These are phyloP conservation scores for Leccinum boreale DNA, from an alignment of 768 basidiomycete genomes.

Conservation along the genomic window DNA sequence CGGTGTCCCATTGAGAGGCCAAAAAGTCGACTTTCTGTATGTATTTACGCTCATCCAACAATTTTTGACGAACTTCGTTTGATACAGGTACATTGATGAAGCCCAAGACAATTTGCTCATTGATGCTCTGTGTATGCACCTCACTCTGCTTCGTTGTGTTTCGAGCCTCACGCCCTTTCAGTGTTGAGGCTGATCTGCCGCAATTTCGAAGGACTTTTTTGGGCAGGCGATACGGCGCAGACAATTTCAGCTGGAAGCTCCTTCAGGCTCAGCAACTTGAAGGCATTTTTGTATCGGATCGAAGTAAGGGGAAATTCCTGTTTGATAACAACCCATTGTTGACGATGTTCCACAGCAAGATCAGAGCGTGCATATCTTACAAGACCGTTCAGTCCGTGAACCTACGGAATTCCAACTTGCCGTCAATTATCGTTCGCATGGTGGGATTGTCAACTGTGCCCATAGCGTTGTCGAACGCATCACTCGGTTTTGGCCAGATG, in stretches of 20 bases:
- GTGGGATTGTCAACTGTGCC: slow-evolving; percentile 70
- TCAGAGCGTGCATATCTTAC: slow-evolving; percentile 6
- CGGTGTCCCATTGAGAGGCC: slow-evolving; percentile 32
- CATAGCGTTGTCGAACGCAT: slow-evolving; percentile 62
- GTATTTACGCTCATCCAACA: slow-evolving; percentile 11
- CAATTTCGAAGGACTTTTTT: slow-evolving; percentile 67
- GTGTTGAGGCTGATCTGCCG: slow-evolving; percentile 59
- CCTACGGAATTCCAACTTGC: slow-evolving; percentile 53
- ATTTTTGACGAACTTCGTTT: not conserved
- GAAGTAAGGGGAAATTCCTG: slow-evolving; percentile 42
- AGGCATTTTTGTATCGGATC: slow-evolving; percentile 58
- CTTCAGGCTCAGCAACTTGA: slow-evolving; percentile 69
- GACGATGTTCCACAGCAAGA: slow-evolving; percentile 17
- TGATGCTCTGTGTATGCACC: slow-evolving; percentile 51
- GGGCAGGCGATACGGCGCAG: slow-evolving; percentile 81
- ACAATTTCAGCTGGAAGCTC: slow-evolving; percentile 72
- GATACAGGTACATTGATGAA: slow-evolving; percentile 61
- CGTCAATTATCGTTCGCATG: slow-evolving; percentile 68
- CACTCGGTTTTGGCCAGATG: slow-evolving; percentile 55
- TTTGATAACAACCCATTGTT: not conserved
- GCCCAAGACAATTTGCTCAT: slow-evolving; percentile 70
- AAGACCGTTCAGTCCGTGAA: slow-evolving; percentile 13
- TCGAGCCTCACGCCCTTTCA: slow-evolving; percentile 25
- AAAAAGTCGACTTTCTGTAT: slow-evolving; percentile 54
- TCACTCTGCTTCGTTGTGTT: not conserved